Conservation (phyloP, 805 yeast species). For the Sugiyamaella mastotermitis region DNA sequence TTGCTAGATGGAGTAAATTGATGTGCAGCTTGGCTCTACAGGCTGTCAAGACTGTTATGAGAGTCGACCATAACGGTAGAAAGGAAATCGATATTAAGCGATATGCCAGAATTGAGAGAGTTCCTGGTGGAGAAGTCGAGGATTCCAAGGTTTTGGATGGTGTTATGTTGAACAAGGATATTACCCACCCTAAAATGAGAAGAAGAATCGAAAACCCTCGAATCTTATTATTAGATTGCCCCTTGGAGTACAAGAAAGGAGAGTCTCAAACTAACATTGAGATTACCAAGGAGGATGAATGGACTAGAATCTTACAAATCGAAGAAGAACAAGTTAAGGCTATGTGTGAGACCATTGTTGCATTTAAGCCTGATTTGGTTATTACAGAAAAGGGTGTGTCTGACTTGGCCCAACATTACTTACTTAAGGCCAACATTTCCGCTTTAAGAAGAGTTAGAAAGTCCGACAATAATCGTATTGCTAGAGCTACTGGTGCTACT, state of each 20-base stretch:
- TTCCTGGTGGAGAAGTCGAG: slow-evolving; percentile 96
- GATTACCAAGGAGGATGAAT: slow-evolving; percentile 91
- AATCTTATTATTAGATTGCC: slow-evolving; percentile 86
- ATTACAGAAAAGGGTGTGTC: slow-evolving; percentile 98
- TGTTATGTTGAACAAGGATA: slow-evolving; percentile 88
- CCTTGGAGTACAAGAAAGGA: slow-evolving; percentile 97
- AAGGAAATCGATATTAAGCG: slow-evolving; percentile 90
- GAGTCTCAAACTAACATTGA: slow-evolving; percentile 98
- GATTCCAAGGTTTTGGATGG: slow-evolving; percentile 88
- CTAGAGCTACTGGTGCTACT: slow-evolving; percentile 97
- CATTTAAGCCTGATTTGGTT: slow-evolving; percentile 86
- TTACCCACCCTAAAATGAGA: slow-evolving; percentile 98
- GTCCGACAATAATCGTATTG: slow-evolving; percentile 92
- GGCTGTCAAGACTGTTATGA: slow-evolving; percentile 78
- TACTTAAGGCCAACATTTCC: slow-evolving; percentile 87
- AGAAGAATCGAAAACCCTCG: slow-evolving; percentile 85
- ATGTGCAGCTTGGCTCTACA: slow-evolving; percentile 86
- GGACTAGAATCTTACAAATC: slow-evolving; percentile 90
- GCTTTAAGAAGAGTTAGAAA: slow-evolving; percentile 92
- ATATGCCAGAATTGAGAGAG: slow-evolving; percentile 88
- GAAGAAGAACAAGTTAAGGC: slow-evolving; percentile 95
- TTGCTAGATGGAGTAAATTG: slow-evolving; percentile 80
- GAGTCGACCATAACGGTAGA: slow-evolving; percentile 41
- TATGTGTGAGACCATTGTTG: slow-evolving; percentile 78
- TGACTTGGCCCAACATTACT: slow-evolving; percentile 94